Conservation (phyloP, 169 alveolate genomes). For the Plasmodium adleri region DNA sequence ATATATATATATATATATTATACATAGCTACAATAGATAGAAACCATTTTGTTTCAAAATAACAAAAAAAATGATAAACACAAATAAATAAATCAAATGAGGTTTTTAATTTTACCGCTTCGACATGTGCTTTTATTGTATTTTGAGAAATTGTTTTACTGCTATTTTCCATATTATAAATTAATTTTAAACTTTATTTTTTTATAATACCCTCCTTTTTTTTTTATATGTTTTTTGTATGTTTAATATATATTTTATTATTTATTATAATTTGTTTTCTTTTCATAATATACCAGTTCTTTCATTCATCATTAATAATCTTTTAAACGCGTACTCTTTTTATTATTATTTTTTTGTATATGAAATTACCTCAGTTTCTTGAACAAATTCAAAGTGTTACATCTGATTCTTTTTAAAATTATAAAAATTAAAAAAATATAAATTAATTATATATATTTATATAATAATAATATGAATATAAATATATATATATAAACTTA, state of each 20-base stretch:
- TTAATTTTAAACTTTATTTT: not conserved
- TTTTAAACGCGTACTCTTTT: too few relatives aligned
- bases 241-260: not conserved
- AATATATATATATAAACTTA: not conserved
- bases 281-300: conserved; percentile 1
- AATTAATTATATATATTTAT: conserved; percentile 1
- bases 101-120: conserved; percentile 57
- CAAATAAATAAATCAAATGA: not conserved
- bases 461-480: not conserved
- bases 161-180: conserved; percentile 32
- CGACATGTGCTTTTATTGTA: conserved; percentile 57
- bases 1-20: not conserved
- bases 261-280: conserved; percentile 1
- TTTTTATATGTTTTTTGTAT: too few relatives aligned
- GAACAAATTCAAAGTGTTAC: conserved; percentile 66
- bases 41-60: not conserved
- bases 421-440: conserved; percentile 17
- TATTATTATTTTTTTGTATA: too few relatives aligned
- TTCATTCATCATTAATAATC: not conserved
- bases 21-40: not conserved
- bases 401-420: conserved; percentile 34
- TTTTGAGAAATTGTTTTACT: conserved; percentile 22
- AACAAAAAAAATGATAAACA: not conserved
- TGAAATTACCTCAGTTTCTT: conserved; percentile 38
- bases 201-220: not conserved